Percentiles rank a stretch among this genome's conserved stretches.
Conservation (phyloP, 495 filamentous ascomycete genomes). For the Clohesyomyces aquaticus region DNA sequence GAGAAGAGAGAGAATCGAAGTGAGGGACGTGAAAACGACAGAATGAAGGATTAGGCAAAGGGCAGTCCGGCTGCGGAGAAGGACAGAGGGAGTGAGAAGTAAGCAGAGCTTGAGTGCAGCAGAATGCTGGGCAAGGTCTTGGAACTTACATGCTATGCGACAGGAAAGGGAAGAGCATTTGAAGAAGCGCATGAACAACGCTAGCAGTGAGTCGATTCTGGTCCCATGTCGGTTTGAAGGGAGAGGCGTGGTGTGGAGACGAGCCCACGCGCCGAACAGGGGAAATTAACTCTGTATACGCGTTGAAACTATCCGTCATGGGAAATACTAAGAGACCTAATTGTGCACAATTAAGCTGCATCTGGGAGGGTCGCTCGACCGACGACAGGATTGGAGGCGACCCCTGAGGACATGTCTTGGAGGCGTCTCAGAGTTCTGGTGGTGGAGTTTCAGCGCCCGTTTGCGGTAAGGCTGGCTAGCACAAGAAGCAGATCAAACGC, state of each 20-base stretch:
- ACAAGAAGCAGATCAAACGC: slow-evolving; percentile 26
- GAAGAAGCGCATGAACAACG: slow-evolving; percentile 38
- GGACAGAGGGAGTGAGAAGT: slow-evolving; percentile 31
- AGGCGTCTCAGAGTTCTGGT: slow-evolving; percentile 27
- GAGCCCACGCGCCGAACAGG: slow-evolving; percentile 10
- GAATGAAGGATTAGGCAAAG: slow-evolving; percentile 37
- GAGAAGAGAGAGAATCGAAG: slow-evolving; percentile 21
- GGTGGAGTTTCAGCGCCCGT: slow-evolving; percentile 31
- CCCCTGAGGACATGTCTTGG: slow-evolving; percentile 32
- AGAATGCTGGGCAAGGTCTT: slow-evolving; percentile 37
- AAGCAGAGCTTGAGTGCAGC: slow-evolving; percentile 21
- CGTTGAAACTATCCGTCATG: slow-evolving; percentile 3
- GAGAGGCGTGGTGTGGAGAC: slow-evolving; percentile 15
- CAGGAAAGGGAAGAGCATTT: slow-evolving; percentile 35
- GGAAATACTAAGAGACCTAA: slow-evolving; percentile 9
- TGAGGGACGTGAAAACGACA: slow-evolving; percentile 11
- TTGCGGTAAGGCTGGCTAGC: slow-evolving; percentile 30
- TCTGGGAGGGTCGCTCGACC: slow-evolving; percentile 4
- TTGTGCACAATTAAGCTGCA: slow-evolving; percentile 8
- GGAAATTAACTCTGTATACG: slow-evolving; percentile 19
- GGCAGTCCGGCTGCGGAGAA: slow-evolving; percentile 41
- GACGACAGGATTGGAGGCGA: slow-evolving; percentile 15
- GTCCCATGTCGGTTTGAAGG: slow-evolving; percentile 36
- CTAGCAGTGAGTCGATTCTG: slow-evolving; percentile 37
- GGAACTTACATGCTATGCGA: slow-evolving; percentile 31